phyloP scores from a whole-genome alignment of 2,329 filamentous ascomycete genomes.

The Colletotrichum sp. region DNA sequence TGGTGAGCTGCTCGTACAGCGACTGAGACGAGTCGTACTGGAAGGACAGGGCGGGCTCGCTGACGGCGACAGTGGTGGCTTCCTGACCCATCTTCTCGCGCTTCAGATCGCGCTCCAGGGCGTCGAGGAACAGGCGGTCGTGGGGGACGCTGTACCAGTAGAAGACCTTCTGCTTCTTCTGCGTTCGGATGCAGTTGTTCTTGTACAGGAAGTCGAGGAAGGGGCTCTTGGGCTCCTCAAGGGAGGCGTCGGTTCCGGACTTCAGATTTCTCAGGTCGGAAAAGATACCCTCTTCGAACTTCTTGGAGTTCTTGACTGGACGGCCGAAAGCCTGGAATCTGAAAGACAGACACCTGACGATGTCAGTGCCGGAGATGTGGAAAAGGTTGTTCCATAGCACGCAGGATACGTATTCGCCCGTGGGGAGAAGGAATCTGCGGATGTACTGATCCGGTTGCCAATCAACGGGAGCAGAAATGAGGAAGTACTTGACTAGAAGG shows the following conservation, averaged over 20 bases:
- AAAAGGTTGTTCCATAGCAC: slow-evolving; percentile 99
- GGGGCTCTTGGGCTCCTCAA: slow-evolving; percentile 97
- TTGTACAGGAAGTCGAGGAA: slow-evolving; percentile 99
- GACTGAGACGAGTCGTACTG: slow-evolving; percentile 99
- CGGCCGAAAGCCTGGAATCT: slow-evolving; percentile 98
- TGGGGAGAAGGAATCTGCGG: slow-evolving; percentile 90
- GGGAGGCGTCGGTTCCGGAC: slow-evolving; percentile 94
- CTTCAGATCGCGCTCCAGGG: slow-evolving; percentile 95
- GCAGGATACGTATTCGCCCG: slow-evolving; percentile 98
- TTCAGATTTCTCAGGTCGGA: slow-evolving; percentile 98
- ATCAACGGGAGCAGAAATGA: slow-evolving; percentile 97
- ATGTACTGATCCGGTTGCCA: slow-evolving; percentile 98
- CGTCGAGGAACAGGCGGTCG: slow-evolving; percentile 96
- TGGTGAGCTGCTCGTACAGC: slow-evolving; percentile 98
- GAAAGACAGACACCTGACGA: slow-evolving; percentile 97
- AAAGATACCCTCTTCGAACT: slow-evolving; percentile 99
- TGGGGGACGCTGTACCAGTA: slow-evolving; percentile 99
- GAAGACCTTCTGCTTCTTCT: slow-evolving; percentile 99
- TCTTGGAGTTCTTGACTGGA: slow-evolving; percentile 99
- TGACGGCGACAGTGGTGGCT: slow-evolving; percentile 94
- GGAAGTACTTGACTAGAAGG: slow-evolving; percentile 91
- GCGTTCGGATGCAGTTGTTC: slow-evolving; percentile 99
- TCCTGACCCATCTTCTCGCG: slow-evolving; percentile 99
- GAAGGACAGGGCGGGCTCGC: slow-evolving; percentile 96
- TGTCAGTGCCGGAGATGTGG: slow-evolving; percentile 98